Conservation (phyloP, 768 basidiomycete genomes). For the Udeniomyces megalosporus region DNA sequence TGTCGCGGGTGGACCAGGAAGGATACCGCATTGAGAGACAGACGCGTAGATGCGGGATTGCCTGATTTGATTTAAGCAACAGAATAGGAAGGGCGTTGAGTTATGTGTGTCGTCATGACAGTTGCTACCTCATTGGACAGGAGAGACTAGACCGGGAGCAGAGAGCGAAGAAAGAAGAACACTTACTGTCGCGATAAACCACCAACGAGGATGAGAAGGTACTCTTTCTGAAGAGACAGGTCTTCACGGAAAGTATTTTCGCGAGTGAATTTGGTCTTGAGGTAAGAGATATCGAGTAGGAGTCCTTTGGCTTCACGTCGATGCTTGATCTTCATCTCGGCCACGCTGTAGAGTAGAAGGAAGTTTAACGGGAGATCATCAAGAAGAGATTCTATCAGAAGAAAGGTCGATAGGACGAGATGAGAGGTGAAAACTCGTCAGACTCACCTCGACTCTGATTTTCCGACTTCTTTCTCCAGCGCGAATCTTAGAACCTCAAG, state of each 20-base stretch:
- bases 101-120: too few relatives aligned
- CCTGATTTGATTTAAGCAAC: not conserved
- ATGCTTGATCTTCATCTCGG: constrained; percentile 21
- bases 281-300: constrained; percentile 74
- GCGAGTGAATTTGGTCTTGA: constrained; percentile 78
- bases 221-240: constrained; percentile 72
- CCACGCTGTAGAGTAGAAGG: not conserved
- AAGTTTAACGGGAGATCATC: constrained; percentile 37
- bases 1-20: constrained; percentile 36
- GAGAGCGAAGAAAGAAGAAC: constrained; percentile 17
- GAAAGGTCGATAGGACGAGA: not conserved
- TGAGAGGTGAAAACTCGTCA: too few relatives aligned
- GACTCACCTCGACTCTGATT: constrained; percentile 26
- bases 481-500: too few relatives aligned
- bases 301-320: constrained; percentile 63
- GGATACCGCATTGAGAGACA: constrained; percentile 61
- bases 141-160: constrained; percentile 3
- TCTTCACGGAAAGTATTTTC: constrained; percentile 64
- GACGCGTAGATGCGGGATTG: constrained; percentile 33
- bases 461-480: too few relatives aligned
- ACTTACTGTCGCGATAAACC: constrained; percentile 9
- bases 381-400: constrained; percentile 16
- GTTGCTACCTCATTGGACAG: constrained; percentile 12
- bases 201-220: constrained; percentile 54
- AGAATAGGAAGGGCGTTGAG: too few relatives aligned